Evolutionary conservation across 2,329 filamentous ascomycete genomes (phyloP).

Genomic region (Penicillium glabrum): DNA sequence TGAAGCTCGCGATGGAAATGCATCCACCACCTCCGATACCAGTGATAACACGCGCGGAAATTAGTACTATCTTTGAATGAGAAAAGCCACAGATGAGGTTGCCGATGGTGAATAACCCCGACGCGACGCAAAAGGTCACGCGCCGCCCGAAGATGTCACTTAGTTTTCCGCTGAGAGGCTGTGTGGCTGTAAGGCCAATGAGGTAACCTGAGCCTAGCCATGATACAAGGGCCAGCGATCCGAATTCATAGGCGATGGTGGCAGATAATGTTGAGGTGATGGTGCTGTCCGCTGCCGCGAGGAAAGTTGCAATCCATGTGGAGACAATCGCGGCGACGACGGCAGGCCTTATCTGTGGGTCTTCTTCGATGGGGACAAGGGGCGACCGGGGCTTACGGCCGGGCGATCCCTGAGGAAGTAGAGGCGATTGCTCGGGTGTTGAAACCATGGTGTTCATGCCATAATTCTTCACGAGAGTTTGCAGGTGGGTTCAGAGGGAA

Average conservation of each 20-base stretch:
- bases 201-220: constrained; percentile 18
- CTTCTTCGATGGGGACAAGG: not conserved
- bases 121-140: constrained; percentile 9
- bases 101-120: constrained; percentile 11
- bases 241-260: constrained; percentile 13
- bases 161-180: constrained; percentile 14
- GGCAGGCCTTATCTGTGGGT: not conserved
- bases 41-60: constrained; percentile 8
- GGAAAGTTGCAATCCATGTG: constrained; percentile 17
- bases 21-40: constrained; percentile 17
- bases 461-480: not conserved
- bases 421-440: not conserved
- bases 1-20: constrained; percentile 16
- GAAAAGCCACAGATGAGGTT: constrained; percentile 13
- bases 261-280: constrained; percentile 15
- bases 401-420: not conserved
- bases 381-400: not conserved
- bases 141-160: constrained; percentile 19
- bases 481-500: not conserved
- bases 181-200: constrained; percentile 13
- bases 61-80: not conserved
- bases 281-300: constrained; percentile 17
- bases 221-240: constrained; percentile 13
- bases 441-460: not conserved
- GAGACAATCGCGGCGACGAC: constrained; percentile 10